Percentiles rank a stretch among this genome's conserved stretches.
phyloP scores from a whole-genome alignment of 2,329 filamentous ascomycete genomes.

The Penicillium sp. region DNA sequence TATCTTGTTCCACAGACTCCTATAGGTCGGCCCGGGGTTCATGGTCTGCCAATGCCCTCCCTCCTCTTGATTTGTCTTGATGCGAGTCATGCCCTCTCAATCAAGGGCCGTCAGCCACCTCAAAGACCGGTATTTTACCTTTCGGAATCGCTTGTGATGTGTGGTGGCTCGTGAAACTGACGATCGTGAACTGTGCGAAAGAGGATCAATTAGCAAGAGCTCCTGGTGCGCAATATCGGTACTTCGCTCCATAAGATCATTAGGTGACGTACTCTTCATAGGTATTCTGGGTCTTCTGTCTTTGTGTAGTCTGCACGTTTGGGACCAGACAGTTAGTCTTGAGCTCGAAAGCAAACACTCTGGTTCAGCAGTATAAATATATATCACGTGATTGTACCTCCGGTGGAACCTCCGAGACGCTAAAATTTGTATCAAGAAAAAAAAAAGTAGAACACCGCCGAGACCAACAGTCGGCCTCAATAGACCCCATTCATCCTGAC shows the following conservation, averaged over 20 bases:
- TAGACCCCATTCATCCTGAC: slow-evolving; percentile 9
- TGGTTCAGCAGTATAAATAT: background rate
- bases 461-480: slow-evolving; percentile 15
- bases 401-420: slow-evolving; percentile 29
- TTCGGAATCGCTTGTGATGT: background rate
- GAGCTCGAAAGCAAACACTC: background rate
- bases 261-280: background rate
- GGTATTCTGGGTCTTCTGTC: background rate
- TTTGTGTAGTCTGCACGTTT: background rate
- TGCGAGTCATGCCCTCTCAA: slow-evolving; percentile 9
- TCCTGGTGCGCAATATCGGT: background rate
- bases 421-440: slow-evolving; percentile 36
- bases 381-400: slow-evolving; percentile 28
- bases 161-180: background rate
- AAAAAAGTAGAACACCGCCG: slow-evolving; percentile 23
- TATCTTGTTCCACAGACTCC: slow-evolving; percentile 17
- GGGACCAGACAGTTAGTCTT: background rate
- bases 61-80: background rate
- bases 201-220: background rate
- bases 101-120: background rate
- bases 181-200: background rate
- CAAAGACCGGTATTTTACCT: background rate
- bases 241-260: background rate
- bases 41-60: background rate
- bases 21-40: background rate